Base-by-base conservation (phyloP, 2,329 filamentous ascomycete species). In the Neocucurbitaria cava region DNA sequence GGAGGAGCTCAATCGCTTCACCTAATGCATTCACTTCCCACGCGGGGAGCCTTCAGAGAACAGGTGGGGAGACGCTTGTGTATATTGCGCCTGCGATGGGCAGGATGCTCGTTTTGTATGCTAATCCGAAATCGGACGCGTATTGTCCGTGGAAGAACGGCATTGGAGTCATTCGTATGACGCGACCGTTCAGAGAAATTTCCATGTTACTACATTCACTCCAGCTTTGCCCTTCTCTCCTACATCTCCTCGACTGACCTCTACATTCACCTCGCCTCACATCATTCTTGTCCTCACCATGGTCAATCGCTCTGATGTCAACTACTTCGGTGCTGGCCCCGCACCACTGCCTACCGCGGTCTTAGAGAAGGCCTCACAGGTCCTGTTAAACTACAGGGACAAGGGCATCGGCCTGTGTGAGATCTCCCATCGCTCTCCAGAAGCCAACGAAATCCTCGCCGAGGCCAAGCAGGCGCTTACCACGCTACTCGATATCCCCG, bases 281-380 rank as follows among this genome's bases (percentile, higher is more conserved):
- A 26, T 26, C 52, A 39, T 13, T 26, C 26, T 49, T 23, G 42
- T 48, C 54, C 28, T 41, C 60, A 58, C 51, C 61, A 91, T 94
- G 90, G 88, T 89, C 68, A 80, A 85, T 61, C 83, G 91, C 77
- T 82, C 86, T 66, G 88, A 94, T 61, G 85, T 95, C 73, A 85
- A 88, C 62, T 95, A 96, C 78, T 96, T 96, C 67, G 92, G 93
- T 58, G 93, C 94, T 48, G 94, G 94, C 59, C 94, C 94, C 44
- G 92, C 94, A n/a, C 82, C 87, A 28, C 83, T 98, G 17, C 93
- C 93, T 21, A 96, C 91, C 11, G 78, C 85, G 3, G 90, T 97
- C 20, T 85, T 97, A 45, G 87, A 95, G 75, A 83, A 82, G 40
- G 92, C 91, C 46, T 87, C 92, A 1, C 76, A 86, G 72, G 90